phyloP scores from a whole-genome alignment of 73 alveolate genomes.

The Paramecium octaurelia region DNA sequence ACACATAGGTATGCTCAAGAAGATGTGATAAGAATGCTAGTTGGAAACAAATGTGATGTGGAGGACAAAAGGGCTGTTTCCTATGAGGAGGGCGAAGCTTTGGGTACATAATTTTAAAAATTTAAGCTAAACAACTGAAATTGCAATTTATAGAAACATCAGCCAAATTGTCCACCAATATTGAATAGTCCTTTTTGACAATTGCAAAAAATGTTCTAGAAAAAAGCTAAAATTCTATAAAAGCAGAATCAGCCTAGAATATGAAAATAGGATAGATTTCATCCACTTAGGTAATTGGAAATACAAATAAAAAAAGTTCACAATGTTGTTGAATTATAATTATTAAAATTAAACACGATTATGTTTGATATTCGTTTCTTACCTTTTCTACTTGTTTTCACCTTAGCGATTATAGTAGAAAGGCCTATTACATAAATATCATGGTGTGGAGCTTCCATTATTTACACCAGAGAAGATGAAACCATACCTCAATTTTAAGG shows the following conservation, averaged over 20 bases:
- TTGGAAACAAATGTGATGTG: slow-evolving; percentile 92
- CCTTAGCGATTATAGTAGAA: not conserved
- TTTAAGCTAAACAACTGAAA: slow-evolving; percentile 45
- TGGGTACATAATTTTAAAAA: not conserved
- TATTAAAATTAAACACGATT: not conserved
- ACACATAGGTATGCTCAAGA: slow-evolving; percentile 61
- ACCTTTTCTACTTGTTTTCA: not conserved
- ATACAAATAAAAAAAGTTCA: not conserved
- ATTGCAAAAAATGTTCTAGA: slow-evolving; percentile 61
- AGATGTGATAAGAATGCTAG: slow-evolving; percentile 80
- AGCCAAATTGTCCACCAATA: slow-evolving; percentile 55
- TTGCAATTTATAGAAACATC: slow-evolving; percentile 61
- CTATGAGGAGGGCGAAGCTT: slow-evolving; percentile 79
- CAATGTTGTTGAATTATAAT: slow-evolving; percentile 9
- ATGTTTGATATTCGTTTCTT: slow-evolving; percentile 17
- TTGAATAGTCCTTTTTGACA: slow-evolving; percentile 52
- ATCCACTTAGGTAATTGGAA: not conserved
- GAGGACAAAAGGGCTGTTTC: slow-evolving; percentile 77
- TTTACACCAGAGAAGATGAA: slow-evolving; percentile 40
- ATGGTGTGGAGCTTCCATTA: slow-evolving; percentile 50
- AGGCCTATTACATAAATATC: slow-evolving; percentile 3
- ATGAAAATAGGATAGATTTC: not conserved
- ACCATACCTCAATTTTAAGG: not conserved
- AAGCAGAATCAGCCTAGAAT: not conserved
- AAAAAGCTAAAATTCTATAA: not conserved